These are phyloP conservation scores for Dothiorella sarmentorum DNA, from an alignment of 2,329 filamentous ascomycete species.

Conservation along the genomic window DNA sequence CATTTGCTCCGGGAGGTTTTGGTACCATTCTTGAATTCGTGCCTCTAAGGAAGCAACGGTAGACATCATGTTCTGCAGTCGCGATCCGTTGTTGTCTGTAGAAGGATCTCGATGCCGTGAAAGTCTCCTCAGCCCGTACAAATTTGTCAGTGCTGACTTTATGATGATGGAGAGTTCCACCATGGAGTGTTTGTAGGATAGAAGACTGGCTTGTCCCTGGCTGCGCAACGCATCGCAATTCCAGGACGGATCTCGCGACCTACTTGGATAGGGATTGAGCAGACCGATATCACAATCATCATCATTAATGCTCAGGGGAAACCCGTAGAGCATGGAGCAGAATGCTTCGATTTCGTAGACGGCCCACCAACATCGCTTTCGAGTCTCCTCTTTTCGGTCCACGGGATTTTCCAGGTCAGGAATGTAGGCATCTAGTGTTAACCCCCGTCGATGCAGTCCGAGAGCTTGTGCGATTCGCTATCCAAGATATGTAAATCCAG, in stretches of 20 bases:
- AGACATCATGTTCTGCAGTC: not conserved
- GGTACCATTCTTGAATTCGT: not conserved
- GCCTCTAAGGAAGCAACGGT: not conserved
- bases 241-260: not conserved
- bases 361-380: constrained; percentile 42
- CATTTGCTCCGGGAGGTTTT: not conserved
- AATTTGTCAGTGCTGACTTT: not conserved
- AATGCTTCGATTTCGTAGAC: constrained; percentile 42
- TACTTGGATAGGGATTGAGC: not conserved
- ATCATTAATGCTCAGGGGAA: constrained; percentile 24
- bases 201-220: not conserved
- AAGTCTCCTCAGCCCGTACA: not conserved
- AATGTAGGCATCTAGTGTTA: too few relatives aligned
- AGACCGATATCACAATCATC: not conserved
- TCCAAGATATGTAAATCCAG: too few relatives aligned
- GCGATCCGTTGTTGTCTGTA: not conserved
- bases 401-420: not conserved
- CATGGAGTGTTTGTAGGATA: constrained; percentile 4
- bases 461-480: not conserved
- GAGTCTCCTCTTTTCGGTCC: constrained; percentile 22
- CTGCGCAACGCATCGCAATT: not conserved
- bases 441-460: not conserved
- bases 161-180: not conserved
- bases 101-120: not conserved
- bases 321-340: constrained; percentile 42